Percentiles rank a stretch among this genome's conserved stretches.
These are phyloP conservation scores for Boletus sp. DNA, from an alignment of 1,284 basidiomycete species.

Conservation along the genomic window DNA sequence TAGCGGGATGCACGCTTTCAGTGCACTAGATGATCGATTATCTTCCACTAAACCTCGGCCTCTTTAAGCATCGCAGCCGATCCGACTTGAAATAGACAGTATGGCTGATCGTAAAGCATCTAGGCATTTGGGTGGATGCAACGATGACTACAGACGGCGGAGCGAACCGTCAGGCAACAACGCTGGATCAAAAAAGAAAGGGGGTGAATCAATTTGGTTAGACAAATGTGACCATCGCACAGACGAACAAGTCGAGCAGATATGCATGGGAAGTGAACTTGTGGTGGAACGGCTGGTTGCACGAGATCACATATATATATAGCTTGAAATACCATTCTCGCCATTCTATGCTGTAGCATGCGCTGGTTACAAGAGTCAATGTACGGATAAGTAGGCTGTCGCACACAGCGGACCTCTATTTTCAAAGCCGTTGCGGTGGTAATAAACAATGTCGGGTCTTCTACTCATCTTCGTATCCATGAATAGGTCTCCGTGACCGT, in stretches of 20 bases:
- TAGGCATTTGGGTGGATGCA: too few species aligned
- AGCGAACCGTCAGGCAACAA: too few species aligned
- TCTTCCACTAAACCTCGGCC: too few species aligned
- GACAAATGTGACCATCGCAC: too few species aligned
- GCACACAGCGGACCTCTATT: constrained; percentile 5
- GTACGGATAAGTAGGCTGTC: not conserved
- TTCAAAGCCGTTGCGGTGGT: not conserved
- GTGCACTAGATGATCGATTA: too few species aligned
- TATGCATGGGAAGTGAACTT: not conserved
- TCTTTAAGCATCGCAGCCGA: too few species aligned
- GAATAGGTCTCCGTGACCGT: constrained; percentile 36
- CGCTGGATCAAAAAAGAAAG: too few species aligned
- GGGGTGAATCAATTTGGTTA: too few species aligned
- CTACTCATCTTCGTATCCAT: constrained; percentile 44
- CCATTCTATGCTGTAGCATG: constrained; percentile 5
- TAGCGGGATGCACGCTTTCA: too few species aligned
- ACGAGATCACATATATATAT: constrained; percentile 8
- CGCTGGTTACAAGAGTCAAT: not conserved
- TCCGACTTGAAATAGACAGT: too few species aligned
- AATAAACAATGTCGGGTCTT: not conserved
- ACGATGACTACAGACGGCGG: too few species aligned
- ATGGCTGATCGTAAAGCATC: too few species aligned
- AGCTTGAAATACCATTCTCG: constrained; percentile 3
- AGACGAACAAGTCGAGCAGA: not conserved
- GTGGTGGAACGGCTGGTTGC: not conserved